A percentile compares a stretch with the other conserved stretches of the same genome.
Evolutionary conservation across 306 rosid genomes (phyloP).

Genomic region (Vigna radiata): DNA sequence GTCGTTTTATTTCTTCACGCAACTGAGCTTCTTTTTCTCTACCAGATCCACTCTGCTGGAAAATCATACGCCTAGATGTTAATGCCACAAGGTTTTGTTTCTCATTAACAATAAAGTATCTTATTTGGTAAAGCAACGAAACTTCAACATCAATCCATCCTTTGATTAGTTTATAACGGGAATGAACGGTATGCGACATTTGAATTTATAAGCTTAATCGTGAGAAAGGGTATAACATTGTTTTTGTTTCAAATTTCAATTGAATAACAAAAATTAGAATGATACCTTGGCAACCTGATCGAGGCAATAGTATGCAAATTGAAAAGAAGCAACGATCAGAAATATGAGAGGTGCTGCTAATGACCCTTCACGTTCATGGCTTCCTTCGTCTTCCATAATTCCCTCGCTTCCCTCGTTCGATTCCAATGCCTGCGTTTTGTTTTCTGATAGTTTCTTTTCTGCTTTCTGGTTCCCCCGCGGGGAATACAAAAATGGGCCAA

Average conservation of each 20-base stretch:
- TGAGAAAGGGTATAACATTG: neutral
- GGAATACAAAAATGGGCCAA: neutral
- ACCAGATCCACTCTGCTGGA: slow-evolving; percentile 50
- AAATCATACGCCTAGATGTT: neutral
- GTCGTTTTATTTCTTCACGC: slow-evolving; percentile 64
- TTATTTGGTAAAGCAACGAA: neutral
- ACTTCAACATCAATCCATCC: neutral
- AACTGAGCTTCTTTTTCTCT: slow-evolving; percentile 48
- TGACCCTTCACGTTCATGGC: slow-evolving; percentile 46
- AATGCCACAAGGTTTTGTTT: neutral
- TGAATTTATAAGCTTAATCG: neutral
- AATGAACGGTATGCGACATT: neutral
- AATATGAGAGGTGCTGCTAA: slow-evolving; percentile 66
- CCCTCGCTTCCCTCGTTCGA: too few species aligned
- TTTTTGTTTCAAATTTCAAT: neutral
- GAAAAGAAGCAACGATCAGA: slow-evolving; percentile 57
- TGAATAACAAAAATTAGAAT: neutral
- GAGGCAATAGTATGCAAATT: slow-evolving; percentile 52
- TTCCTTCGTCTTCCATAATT: slow-evolving; percentile 51
- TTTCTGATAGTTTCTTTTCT: neutral
- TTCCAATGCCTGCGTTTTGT: neutral
- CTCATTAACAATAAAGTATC: neutral
- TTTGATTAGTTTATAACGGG: neutral
- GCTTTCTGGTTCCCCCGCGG: neutral
- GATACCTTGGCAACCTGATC: slow-evolving; percentile 59